Conservation (phyloP, 2,329 filamentous ascomycete species). For the Colletotrichum acutatum region DNA sequence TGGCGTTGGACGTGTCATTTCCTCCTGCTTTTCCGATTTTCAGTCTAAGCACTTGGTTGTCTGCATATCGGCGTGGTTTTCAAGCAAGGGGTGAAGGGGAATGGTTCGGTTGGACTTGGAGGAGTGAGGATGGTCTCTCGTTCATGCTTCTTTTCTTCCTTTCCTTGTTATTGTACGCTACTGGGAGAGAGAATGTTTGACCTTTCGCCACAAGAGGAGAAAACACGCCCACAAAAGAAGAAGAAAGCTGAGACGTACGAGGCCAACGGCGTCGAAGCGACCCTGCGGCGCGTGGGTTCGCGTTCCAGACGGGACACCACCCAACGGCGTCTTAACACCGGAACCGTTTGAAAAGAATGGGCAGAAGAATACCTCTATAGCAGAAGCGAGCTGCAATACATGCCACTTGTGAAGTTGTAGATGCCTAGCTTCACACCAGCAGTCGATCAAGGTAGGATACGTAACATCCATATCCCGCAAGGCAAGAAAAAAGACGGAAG, state of each 20-base stretch:
- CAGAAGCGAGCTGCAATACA: not conserved
- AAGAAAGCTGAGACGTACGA: conserved; percentile 32
- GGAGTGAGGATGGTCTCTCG: not conserved
- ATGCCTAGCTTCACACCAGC: conserved; percentile 15
- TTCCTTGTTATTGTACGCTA: not conserved
- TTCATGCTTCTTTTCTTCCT: not conserved
- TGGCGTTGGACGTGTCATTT: conserved; percentile 3
- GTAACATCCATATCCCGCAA: not conserved
- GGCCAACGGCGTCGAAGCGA: conserved; percentile 15
- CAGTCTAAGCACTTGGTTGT: not conserved
- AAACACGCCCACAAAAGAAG: conserved; percentile 26
- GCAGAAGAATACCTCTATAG: not conserved
- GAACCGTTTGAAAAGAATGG: not conserved
- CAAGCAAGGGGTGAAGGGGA: not conserved
- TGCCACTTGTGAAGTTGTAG: not conserved
- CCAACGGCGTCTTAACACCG: conserved; percentile 7
- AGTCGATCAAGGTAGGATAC: conserved; percentile 4
- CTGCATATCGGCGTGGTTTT: conserved; percentile 6
- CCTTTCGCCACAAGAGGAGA: conserved; percentile 15
- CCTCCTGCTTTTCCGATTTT: not conserved
- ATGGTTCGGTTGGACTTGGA: not conserved
- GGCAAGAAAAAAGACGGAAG: not conserved
- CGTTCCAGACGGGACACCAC: conserved; percentile 10
- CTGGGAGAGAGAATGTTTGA: not conserved
- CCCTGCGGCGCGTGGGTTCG: conserved; percentile 6